Evolutionary conservation across 805 yeast species (phyloP), one percentile per base, ranked within the genome.

Genomic region (Saccharomycopsis capsularis): DNA sequence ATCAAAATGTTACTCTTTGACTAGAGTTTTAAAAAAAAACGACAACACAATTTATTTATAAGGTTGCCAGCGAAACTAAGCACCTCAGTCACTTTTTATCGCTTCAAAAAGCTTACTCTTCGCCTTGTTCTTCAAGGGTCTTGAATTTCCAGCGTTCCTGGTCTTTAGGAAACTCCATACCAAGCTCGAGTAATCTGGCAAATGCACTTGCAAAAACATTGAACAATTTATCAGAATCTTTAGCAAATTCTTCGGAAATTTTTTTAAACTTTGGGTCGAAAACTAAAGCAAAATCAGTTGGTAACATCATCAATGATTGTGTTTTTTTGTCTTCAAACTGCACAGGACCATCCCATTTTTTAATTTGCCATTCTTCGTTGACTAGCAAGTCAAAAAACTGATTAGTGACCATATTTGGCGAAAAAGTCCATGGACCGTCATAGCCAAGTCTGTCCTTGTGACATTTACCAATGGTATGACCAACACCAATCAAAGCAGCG

Each of bases 371-470:
- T 46, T 71, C 66, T 56, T 79, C 82, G 44, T 76, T 69, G 38
- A 79, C 55, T 61, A 85, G 67, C 49, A 74, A 70, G 64, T 68
- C 76, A 67, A 67, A 87, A 63, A 85, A 87, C 38, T 85, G 86
- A 68, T 87, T 88, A 46, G 81, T 72, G 63, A 88, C 83, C 55
- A 70, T 65, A 27, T 83, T 85, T 48, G 93, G 87, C 36, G 84
- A 77, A 48, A 82, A 83, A 35, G 91, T 90, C 95, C 95, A 87
- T 53, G 91, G 89, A 13, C 95, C 95, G 56, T 85, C 93, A 68
- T 73, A 88, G 2, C 95, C 95, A 21, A 88, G 77, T 53, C 80
- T 76, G 55, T 73, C 63, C 11, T 55, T 55, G 63, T 86, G 95
- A 57, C 93, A 83, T 49, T 86, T 74, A 32, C 95, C 95, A 40